These are phyloP conservation scores for Aspergillus ochraceoroseus DNA, from an alignment of 2,329 filamentous ascomycete species.

Conservation along the genomic window DNA sequence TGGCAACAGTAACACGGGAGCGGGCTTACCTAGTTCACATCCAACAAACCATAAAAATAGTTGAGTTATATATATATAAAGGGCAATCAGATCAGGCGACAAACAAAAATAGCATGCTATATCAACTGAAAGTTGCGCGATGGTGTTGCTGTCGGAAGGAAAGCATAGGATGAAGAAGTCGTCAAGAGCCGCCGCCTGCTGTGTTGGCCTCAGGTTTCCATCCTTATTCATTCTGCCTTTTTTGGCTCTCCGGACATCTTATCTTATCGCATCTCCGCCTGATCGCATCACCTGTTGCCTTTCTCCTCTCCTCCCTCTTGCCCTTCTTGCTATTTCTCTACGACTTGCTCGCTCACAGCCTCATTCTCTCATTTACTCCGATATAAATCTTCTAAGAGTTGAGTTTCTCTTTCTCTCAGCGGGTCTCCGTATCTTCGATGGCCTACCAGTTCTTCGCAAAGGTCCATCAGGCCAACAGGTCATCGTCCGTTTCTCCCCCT, in stretches of 20 bases:
- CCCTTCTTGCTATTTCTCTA: constrained; percentile 3
- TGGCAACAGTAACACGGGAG: constrained; percentile 8
- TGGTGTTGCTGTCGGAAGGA: constrained; percentile 1
- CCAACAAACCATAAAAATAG: not conserved
- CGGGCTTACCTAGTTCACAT: constrained; percentile 11
- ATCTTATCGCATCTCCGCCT: constrained; percentile 39
- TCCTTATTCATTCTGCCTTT: constrained; percentile 16
- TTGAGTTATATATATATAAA: constrained; percentile 5
- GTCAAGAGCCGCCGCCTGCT: constrained; percentile 10
- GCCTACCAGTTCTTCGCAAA: constrained; percentile 39
- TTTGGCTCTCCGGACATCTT: too few relatives aligned
- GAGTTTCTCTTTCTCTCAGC: not conserved
- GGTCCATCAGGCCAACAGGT: constrained; percentile 25
- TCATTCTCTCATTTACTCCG: not conserved
- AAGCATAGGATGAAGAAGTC: constrained; percentile 7
- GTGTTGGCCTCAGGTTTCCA: constrained; percentile 12
- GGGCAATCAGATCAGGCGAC: not conserved
- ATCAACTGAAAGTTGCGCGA: not conserved
- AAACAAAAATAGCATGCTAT: not conserved
- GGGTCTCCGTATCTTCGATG: constrained; percentile 20
- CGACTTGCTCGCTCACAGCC: not conserved
- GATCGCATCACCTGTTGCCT: constrained; percentile 13
- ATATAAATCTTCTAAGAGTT: not conserved
- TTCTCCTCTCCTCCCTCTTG: constrained; percentile 10
- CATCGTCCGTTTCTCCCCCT: constrained; percentile 22